These are phyloP conservation scores for Erodium moschatum DNA, from an alignment of 441 rosid species.

Conservation along the genomic window DNA sequence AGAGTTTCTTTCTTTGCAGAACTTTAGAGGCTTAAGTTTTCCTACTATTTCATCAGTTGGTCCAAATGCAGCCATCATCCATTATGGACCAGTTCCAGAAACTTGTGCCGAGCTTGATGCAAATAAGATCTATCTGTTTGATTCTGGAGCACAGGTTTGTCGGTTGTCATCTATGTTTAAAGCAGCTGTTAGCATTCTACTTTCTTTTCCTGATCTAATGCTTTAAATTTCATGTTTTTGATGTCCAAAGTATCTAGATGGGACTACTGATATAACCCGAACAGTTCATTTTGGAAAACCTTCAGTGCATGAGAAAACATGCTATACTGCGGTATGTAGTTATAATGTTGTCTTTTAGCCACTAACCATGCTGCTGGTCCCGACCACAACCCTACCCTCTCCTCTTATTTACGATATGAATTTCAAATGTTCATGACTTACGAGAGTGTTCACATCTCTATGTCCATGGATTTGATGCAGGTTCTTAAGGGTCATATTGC, in stretches of 20 bases:
- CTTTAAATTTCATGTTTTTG: conserved; percentile 19
- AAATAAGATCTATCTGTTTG: conserved; percentile 70
- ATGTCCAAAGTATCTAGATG: conserved; percentile 70
- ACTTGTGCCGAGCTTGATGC: conserved; percentile 86
- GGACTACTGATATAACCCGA: conserved; percentile 93
- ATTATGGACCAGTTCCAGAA: conserved; percentile 61
- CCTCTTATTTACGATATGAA: background rate
- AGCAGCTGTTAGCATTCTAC: background rate
- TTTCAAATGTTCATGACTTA: background rate
- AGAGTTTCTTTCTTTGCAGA: conserved; percentile 41
- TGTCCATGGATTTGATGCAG: conserved; percentile 28
- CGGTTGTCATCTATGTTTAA: background rate
- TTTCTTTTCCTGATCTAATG: background rate
- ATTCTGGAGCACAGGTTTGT: conserved; percentile 97
- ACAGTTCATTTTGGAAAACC: conserved; percentile 96
- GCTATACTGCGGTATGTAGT: conserved; percentile 72
- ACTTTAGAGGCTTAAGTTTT: conserved; percentile 85
- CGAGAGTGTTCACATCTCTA: background rate
- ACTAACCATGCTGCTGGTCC: background rate
- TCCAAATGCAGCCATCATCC: conserved; percentile 86
- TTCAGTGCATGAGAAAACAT: conserved; percentile 71
- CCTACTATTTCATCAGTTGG: conserved; percentile 94
- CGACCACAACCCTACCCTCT: background rate
- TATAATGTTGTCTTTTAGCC: conserved; percentile 10
- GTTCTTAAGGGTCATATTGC: conserved; percentile 91